These are phyloP conservation scores for Phytophthora sp. DNA, from an alignment of 352 stramenopile genomes.

Conservation along the genomic window DNA sequence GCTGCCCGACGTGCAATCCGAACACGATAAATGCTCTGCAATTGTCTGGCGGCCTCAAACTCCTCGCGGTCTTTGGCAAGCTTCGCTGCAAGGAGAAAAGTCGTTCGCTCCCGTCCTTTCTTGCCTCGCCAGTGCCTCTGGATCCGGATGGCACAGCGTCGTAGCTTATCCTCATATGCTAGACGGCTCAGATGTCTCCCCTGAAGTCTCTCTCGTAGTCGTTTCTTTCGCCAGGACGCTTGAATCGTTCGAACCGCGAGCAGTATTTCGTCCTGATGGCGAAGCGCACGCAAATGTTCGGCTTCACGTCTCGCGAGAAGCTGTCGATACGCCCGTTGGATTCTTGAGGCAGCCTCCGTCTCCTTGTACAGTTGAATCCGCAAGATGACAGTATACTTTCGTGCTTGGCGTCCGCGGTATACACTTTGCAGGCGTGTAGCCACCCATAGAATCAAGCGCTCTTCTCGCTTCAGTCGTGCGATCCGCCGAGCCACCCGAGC, in stretches of 20 bases:
- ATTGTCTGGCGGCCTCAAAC: constrained; percentile 54
- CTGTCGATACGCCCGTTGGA: constrained; percentile 56
- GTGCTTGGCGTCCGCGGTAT: constrained; percentile 64
- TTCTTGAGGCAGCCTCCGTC: constrained; percentile 56
- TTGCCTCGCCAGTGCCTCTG: constrained; percentile 81
- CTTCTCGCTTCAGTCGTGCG: constrained; percentile 51
- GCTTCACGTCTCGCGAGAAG: constrained; percentile 24
- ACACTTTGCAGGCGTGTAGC: constrained; percentile 68
- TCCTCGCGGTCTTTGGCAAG: constrained; percentile 38
- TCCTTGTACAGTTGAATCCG: constrained; percentile 60
- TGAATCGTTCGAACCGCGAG: constrained; percentile 47
- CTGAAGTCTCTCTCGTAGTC: constrained; percentile 39
- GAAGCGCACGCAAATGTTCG: constrained; percentile 21
- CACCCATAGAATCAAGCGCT: constrained; percentile 59
- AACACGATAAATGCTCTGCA: constrained; percentile 66
- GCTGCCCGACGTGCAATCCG: constrained; percentile 50
- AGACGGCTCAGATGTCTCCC: constrained; percentile 26
- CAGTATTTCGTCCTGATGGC: constrained; percentile 26
- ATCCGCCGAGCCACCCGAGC: constrained; percentile 52
- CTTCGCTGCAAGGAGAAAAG: constrained; percentile 40
- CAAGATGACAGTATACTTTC: constrained; percentile 48
- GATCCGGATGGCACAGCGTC: constrained; percentile 55
- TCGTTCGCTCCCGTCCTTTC: constrained; percentile 37
- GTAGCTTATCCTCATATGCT: constrained; percentile 30
- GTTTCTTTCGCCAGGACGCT: constrained; percentile 51